Evolutionary conservation across 208 protist species (phyloP), one percentile per base, ranked within the genome.

Genomic region (Crithidia expoeki): DNA sequence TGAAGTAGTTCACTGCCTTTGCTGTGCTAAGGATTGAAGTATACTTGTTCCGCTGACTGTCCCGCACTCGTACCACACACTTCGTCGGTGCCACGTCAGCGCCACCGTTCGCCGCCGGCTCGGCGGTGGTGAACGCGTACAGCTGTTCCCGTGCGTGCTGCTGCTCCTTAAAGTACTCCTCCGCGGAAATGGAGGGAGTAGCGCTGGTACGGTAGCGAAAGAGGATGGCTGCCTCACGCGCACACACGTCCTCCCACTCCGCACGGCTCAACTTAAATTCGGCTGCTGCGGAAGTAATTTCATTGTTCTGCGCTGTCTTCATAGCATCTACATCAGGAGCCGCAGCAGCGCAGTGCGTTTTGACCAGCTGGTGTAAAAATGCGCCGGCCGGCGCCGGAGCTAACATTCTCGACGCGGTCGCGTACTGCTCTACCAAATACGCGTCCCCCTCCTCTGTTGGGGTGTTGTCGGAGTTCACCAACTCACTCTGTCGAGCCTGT

Each of bases 381-480:
- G 42, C 30, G 6, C 76, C 75, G 0, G 33, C 61, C 10, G 81
- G 33, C 2, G 49, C 21, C 3, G 69, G 62, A 0, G 47, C 28
- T 1, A 94, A 62, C 84, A 94, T 93, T 2, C 16, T 27, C 7
- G 78, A 68, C 6, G 89, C 89, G 21, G 86, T 66, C 12, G 63
- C 68, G 62, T 88, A 93, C 79, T 95, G 90, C 74, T 95, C 90
- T 0, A 80, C 76, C 32, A 95, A 49, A 68, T 95, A 95, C 33
- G 68, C 52, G 27, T 80, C 69, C 0, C 87, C 90, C 23, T 92
- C 90, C 4, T 86, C 84, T 16, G 67, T 84, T 2, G 78, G 68
- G 0, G 47, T 67, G 60, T 42, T 56, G 17, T 74, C 73, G 17
- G 40, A 49, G 44, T 49, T 62, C 16, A 84, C 52, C 9, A 94